Evolutionary conservation across 1,284 basidiomycete genomes (phyloP).

Genomic region (Tilletia horrida): DNA sequence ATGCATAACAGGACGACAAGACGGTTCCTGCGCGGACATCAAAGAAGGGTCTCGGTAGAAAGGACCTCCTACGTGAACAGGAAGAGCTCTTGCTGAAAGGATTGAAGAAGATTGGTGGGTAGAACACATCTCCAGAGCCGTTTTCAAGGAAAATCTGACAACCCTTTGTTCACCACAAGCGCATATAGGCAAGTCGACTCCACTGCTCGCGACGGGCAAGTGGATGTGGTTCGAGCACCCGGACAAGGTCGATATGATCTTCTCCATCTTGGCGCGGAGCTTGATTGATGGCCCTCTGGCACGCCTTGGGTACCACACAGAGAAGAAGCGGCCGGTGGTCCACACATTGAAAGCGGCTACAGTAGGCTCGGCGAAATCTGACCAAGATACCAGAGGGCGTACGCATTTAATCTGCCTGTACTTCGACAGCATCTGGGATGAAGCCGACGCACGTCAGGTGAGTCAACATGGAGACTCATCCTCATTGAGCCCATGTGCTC

Average conservation of each 20-base stretch:
- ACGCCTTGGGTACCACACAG: neutral
- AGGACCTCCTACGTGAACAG: neutral
- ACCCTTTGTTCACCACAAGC: neutral
- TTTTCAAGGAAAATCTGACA: neutral
- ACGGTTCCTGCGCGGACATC: neutral
- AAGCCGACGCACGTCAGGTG: neutral
- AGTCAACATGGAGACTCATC: neutral
- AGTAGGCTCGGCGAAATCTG: neutral
- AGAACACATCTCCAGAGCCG: too few relatives aligned
- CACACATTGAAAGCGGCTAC: conserved; percentile 5
- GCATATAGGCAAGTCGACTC: neutral
- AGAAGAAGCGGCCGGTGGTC: neutral
- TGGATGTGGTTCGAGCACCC: conserved; percentile 14
- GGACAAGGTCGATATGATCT: conserved; percentile 5
- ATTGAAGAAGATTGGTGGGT: neutral
- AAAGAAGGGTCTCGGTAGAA: neutral
- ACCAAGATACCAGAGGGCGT: neutral
- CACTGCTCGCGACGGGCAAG: neutral
- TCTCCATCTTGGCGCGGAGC: conserved; percentile 1
- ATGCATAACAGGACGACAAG: neutral
- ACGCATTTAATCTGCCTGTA: neutral
- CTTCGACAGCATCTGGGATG: conserved; percentile 12
- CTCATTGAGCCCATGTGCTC: neutral
- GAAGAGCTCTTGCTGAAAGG: neutral
- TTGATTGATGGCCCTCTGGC: conserved; percentile 12